These are phyloP conservation scores for Ganoderma boninense DNA, from an alignment of 1,284 basidiomycete genomes.

Conservation along the genomic window DNA sequence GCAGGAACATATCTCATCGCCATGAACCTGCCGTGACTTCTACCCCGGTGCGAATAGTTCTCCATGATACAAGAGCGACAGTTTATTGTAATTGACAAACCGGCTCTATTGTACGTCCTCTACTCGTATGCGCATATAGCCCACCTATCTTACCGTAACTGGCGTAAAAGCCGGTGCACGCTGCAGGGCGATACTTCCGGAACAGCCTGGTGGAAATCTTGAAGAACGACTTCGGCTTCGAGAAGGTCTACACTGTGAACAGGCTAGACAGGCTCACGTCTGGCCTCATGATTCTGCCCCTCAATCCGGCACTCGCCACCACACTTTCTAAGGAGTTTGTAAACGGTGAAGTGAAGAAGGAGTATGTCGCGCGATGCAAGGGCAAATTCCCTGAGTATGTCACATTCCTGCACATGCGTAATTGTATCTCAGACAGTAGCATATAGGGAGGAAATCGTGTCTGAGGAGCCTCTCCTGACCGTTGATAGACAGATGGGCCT, in stretches of 20 bases:
- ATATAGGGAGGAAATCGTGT: constrained; percentile 78
- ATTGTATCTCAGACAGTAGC: not conserved
- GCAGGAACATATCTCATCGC: constrained; percentile 91
- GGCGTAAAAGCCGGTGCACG: constrained; percentile 79
- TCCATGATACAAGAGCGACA: constrained; percentile 79
- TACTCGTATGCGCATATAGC: not conserved
- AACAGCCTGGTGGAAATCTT: constrained; percentile 92
- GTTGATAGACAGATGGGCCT: constrained; percentile 96
- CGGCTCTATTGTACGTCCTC: constrained; percentile 82
- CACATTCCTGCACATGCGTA: not conserved
- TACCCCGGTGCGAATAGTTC: constrained; percentile 84
- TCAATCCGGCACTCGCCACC: constrained; percentile 77
- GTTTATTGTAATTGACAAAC: constrained; percentile 95
- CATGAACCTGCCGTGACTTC: constrained; percentile 97
- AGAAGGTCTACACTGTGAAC: constrained; percentile 91
- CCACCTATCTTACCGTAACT: not conserved
- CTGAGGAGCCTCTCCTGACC: constrained; percentile 90
- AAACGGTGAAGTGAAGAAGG: constrained; percentile 84
- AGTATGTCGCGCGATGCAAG: constrained; percentile 88
- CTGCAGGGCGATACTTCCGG: constrained; percentile 87
- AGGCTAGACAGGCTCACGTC: constrained; percentile 95
- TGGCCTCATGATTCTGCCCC: constrained; percentile 94
- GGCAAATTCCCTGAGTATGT: constrained; percentile 87
- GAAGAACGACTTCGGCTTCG: constrained; percentile 84
- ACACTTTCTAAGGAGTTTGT: constrained; percentile 85